A percentile compares a stretch with the other conserved stretches of the same genome.
Conservation (phyloP, 352 stramenopile genomes). For the Phytophthora colocasiae region DNA sequence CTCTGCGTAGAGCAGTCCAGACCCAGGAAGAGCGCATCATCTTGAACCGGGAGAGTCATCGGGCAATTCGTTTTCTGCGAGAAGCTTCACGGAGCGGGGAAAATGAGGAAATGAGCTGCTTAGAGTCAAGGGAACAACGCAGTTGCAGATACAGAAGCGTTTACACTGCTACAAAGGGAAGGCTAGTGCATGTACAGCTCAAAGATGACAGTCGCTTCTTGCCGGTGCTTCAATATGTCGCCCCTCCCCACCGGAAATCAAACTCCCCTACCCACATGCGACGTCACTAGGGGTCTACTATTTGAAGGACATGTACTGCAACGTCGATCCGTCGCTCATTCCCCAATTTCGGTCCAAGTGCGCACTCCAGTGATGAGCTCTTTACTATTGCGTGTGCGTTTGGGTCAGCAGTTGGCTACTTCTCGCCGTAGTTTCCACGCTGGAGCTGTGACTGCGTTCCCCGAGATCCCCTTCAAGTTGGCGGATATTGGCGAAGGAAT, state of each 20-base stretch:
- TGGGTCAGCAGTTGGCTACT: conserved; percentile 21
- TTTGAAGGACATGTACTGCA: conserved; percentile 28
- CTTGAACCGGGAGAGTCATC: conserved; percentile 20
- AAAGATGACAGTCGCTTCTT: conserved; percentile 14
- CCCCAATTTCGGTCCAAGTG: conserved; percentile 20
- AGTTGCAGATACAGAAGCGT: conserved; percentile 1
- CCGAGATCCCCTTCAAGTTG: conserved; percentile 90
- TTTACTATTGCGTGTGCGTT: conserved; percentile 15
- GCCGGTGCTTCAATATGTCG: conserved; percentile 17
- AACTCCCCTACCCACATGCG: conserved; percentile 25
- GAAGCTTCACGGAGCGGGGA: conserved; percentile 7
- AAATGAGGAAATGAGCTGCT: conserved; percentile 26
- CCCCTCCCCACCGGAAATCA: conserved; percentile 24
- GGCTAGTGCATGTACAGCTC: conserved; percentile 23
- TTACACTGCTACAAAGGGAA: not conserved
- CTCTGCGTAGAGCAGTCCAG: conserved; percentile 90
- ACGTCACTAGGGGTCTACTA: conserved; percentile 17
- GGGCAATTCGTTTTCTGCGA: not conserved
- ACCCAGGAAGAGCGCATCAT: conserved; percentile 56
- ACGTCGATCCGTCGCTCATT: conserved; percentile 24
- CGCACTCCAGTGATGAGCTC: conserved; percentile 17
- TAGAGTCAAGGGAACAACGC: not conserved
- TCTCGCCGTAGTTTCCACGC: conserved; percentile 53
- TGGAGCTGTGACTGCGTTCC: conserved; percentile 48
- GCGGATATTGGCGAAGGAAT: conserved; percentile 99